These are phyloP conservation scores for Stenocarpella maydis DNA, from an alignment of 2,329 filamentous ascomycete genomes.

Conservation along the genomic window DNA sequence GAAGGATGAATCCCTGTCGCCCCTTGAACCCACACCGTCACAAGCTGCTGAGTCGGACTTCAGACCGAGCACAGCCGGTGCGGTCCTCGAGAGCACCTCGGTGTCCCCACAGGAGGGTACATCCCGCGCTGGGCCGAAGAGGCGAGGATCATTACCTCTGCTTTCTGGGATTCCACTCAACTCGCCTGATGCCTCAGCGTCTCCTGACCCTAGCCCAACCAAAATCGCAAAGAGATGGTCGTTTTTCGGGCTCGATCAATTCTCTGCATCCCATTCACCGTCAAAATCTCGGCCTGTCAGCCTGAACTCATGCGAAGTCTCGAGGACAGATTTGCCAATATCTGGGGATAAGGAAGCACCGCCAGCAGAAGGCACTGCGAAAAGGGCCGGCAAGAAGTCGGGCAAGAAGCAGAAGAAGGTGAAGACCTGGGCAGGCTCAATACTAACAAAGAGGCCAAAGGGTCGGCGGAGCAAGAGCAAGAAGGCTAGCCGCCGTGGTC, in stretches of 20 bases:
- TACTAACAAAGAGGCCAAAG: constrained; percentile 70
- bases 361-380: constrained; percentile 36
- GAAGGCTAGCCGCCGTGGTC: constrained; percentile 54
- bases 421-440: constrained; percentile 75
- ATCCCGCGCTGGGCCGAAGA: constrained; percentile 50
- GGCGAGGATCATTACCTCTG: constrained; percentile 68
- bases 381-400: constrained; percentile 43
- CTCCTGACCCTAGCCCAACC: constrained; percentile 55
- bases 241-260: constrained; percentile 68
- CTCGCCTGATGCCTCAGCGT: constrained; percentile 43
- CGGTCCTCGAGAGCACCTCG: constrained; percentile 66
- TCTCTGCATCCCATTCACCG: constrained; percentile 55
- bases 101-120: constrained; percentile 44
- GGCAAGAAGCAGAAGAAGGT: constrained; percentile 71
- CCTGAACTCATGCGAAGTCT: constrained; percentile 53
- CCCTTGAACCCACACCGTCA: constrained; percentile 50
- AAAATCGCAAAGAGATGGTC: constrained; percentile 67
- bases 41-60: constrained; percentile 53
- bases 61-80: constrained; percentile 75
- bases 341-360: constrained; percentile 46
- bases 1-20: constrained; percentile 51
- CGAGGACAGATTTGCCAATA: constrained; percentile 46
- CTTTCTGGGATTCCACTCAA: constrained; percentile 53
- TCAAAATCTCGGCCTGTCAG: constrained; percentile 57
- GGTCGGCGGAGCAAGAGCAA: constrained; percentile 52